phyloP scores from a whole-genome alignment of 2,329 filamentous ascomycete species.

The Colletotrichum sp. region DNA sequence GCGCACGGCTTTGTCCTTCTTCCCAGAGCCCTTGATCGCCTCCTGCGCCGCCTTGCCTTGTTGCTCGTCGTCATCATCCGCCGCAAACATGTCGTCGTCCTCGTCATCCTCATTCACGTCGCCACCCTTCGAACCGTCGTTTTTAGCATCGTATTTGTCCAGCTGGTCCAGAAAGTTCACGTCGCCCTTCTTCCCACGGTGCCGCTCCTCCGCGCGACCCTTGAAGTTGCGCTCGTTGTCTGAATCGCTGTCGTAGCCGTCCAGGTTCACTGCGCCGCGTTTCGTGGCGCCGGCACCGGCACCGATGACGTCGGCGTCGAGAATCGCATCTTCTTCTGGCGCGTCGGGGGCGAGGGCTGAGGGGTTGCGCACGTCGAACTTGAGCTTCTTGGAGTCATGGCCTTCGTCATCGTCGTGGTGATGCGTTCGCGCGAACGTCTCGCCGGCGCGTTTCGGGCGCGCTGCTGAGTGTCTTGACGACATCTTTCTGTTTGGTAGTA shows the following conservation, averaged over 20 bases:
- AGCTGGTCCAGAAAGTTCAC: constrained; percentile 57
- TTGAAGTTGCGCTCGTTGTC: constrained; percentile 85
- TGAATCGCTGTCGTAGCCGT: constrained; percentile 96
- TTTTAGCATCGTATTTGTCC: constrained; percentile 57
- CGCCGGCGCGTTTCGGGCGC: constrained; percentile 82
- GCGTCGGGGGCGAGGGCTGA: constrained; percentile 88
- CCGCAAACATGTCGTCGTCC: constrained; percentile 82
- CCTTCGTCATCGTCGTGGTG: constrained; percentile 60
- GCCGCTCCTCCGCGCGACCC: constrained; percentile 68
- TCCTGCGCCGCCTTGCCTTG: constrained; percentile 33
- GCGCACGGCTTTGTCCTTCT: constrained; percentile 67
- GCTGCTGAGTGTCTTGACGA: constrained; percentile 67
- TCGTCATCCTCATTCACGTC: constrained; percentile 41
- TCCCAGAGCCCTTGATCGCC: constrained; percentile 33
- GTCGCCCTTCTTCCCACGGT: constrained; percentile 45
- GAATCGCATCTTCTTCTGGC: constrained; percentile 73
- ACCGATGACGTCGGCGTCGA: constrained; percentile 94
- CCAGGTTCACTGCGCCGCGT: constrained; percentile 92
- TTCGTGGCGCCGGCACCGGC: constrained; percentile 77
- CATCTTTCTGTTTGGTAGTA: constrained; percentile 40
- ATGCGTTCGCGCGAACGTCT: constrained; percentile 79
- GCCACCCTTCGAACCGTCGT: constrained; percentile 36
- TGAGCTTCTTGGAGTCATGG: constrained; percentile 74
- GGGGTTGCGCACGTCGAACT: constrained; percentile 94
- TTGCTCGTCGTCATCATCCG: constrained; percentile 56